Base-by-base conservation (phyloP, 192 early-diverging fungal genomes). In the Coemansia sp. region DNA sequence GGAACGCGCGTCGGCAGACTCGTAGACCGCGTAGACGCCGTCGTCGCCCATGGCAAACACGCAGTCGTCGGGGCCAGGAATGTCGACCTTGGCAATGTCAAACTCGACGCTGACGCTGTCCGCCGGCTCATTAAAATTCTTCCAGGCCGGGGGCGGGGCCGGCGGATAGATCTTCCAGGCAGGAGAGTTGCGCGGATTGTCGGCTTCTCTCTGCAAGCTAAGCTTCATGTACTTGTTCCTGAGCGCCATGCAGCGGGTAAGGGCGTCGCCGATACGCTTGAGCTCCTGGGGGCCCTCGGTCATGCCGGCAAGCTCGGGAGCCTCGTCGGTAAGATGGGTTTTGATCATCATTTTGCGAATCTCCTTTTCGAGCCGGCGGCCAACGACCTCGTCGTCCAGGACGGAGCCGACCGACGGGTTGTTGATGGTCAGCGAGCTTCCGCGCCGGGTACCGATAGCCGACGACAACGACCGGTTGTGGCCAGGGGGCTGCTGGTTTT, bases 161-260 rank as follows among this genome's bases (percentile, higher is more conserved):
- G 86, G 82, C 34, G 95, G 95, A 71, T 94, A 96, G 51, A 96
- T 90, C 2, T 85, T 70, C 91, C 91, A 98, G 25, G 79, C 83
- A 20, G 82, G 76, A 1, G 56, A 47, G 76, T 98, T 92, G 45
- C 88, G 90, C 29, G 94, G 95, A 64, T 95, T 95, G 59, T 92
- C 94, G 4, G 82, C 83, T 13, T 85, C 75, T 30, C 83, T 75
- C 74, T 98, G 95, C 16, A 74, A 67, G 13, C 85, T 88, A 11
- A 75, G 55, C 28, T 58, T 52, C 87, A 98, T 95, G 83, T 98
- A 98, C 60, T 91, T 88, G 57, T 87, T 83, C 27, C 95, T 86
- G 36, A 95, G 67, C 29, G 84, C 81, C 11, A 95, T 85, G 75
- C 93, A 95, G 34, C 81, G 66, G 50, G 88, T 83, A 42, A 95